Evolutionary conservation across 2,329 filamentous ascomycete species (phyloP), one percentile per base, ranked within the genome.

Genomic region (Epichloe gansuensis): DNA sequence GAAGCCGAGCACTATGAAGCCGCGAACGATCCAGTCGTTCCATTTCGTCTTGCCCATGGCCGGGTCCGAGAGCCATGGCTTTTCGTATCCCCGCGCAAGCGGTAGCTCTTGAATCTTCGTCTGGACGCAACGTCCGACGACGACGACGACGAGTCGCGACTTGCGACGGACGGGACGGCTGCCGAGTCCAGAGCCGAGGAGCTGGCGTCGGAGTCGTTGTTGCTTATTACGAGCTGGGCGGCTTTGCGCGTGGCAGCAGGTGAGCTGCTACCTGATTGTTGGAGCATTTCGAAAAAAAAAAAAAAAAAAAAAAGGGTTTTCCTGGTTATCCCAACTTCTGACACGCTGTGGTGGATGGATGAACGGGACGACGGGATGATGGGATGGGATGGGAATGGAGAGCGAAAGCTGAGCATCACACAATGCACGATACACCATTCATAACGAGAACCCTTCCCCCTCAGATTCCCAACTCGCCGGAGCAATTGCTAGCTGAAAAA

Each of bases 61-160:
- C 17, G 63, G 62, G 44, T 68, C 65, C 5, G 58, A 53, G 2
- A 71, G 61, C 69, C 69, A 72, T 46, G 69, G 67, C 59, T 70
- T 70, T 49, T 69, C 65, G 55, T 69, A 68, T 13, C 62, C 61
- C 57, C 57, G 37, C 56, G 56, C 25, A 71, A 59, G 4, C 67
- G 65, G 53, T 66, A 66, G 55, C 62, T 67, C 55, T 62, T 65
- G 60, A 69, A 70, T 37, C 51, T 51, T 45, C 46, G 54, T 34
- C 52, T 58, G 15, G 41, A 43, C 15, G 49, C 49, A 11, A 50
- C 43, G 35, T 59, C 50, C 11, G 51, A 28, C 17, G 53, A 55
- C 5, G 44, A 42, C 4, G 53, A 55, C 5, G 44, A 42, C 4
- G 25, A 48, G 50, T 46, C 45, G 28, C 43, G 41, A 38, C 28